Evolutionary conservation across 2,329 filamentous ascomycete genomes (phyloP).

Genomic region (Byssochlamys sp.): DNA sequence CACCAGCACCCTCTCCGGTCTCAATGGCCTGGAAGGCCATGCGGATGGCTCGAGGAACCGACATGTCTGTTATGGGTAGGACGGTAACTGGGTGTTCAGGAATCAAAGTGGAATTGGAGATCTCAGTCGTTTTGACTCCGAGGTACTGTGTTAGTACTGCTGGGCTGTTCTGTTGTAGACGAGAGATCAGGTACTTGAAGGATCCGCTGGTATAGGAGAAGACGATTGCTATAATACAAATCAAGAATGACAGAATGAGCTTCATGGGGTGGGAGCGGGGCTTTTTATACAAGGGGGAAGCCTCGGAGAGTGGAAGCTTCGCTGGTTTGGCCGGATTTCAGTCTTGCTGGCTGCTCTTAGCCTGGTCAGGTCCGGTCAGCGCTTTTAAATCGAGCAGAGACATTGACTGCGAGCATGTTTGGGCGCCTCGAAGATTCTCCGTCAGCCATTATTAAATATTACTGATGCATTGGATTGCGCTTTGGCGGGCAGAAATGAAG

Average conservation of each 20-base stretch:
- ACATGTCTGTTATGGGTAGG: slow-evolving; percentile 45
- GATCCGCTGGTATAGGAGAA: slow-evolving; percentile 13
- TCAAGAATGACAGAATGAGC: slow-evolving; percentile 26
- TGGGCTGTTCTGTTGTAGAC: slow-evolving; percentile 11
- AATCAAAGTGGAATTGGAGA: not conserved
- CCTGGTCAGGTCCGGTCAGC: not conserved
- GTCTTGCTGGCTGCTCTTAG: not conserved
- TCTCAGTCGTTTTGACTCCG: slow-evolving; percentile 4
- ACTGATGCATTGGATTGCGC: not conserved
- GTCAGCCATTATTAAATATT: slow-evolving; percentile 9
- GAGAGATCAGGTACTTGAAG: slow-evolving; percentile 12
- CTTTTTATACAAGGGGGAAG: slow-evolving; percentile 23
- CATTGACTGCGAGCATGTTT: not conserved
- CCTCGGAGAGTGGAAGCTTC: slow-evolving; percentile 14
- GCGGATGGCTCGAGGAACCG: slow-evolving; percentile 63
- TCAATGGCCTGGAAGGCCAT: slow-evolving; percentile 77
- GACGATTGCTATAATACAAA: slow-evolving; percentile 28
- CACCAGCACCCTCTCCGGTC: slow-evolving; percentile 79
- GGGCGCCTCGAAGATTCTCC: slow-evolving; percentile 17
- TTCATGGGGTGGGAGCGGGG: slow-evolving; percentile 19
- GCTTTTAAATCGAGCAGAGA: not conserved
- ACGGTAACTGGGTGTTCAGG: slow-evolving; percentile 6
- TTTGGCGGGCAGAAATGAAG: not conserved
- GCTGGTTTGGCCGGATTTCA: not conserved
- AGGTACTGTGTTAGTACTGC: slow-evolving; percentile 8